These are phyloP conservation scores for Sugiyamaella smithiae DNA, from an alignment of 805 yeast genomes.

Conservation along the genomic window DNA sequence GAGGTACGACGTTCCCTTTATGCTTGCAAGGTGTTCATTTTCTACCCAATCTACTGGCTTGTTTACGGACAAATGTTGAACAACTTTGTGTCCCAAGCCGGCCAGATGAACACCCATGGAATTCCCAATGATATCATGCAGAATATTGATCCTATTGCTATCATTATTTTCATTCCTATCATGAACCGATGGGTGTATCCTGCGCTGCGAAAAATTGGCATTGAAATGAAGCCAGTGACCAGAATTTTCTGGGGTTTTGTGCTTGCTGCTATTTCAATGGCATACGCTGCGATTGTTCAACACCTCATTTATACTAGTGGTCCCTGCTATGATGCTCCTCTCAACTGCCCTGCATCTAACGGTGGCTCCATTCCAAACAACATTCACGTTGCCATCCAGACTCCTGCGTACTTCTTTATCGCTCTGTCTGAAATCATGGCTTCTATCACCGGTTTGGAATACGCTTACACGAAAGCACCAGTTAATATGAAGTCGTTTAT, in stretches of 20 bases:
- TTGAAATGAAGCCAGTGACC: conserved; percentile 66
- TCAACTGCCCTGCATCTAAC: conserved; percentile 46
- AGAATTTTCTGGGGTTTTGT: conserved; percentile 70
- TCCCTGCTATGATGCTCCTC: conserved; percentile 68
- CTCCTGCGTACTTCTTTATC: conserved; percentile 69
- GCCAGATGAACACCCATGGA: conserved; percentile 68
- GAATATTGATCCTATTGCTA: conserved; percentile 70
- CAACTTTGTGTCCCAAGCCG: conserved; percentile 73
- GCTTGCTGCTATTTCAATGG: conserved; percentile 63
- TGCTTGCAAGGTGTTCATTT: conserved; percentile 71
- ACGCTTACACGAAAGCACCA: conserved; percentile 83
- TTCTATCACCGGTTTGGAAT: conserved; percentile 77
- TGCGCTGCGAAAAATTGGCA: conserved; percentile 43
- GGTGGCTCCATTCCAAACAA: conserved; percentile 46
- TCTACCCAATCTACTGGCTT: conserved; percentile 73
- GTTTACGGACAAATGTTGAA: conserved; percentile 71
- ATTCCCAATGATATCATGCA: conserved; percentile 79
- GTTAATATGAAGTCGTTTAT: conserved; percentile 61
- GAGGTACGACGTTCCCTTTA: conserved; percentile 62
- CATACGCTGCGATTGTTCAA: conserved; percentile 74
- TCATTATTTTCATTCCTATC: conserved; percentile 75
- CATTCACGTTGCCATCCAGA: conserved; percentile 67
- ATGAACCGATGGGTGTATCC: conserved; percentile 62
- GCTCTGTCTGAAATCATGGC: conserved; percentile 78
- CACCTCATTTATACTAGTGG: conserved; percentile 64